These are phyloP conservation scores for Galerina sulciceps DNA, from an alignment of 768 basidiomycete genomes.

Conservation along the genomic window DNA sequence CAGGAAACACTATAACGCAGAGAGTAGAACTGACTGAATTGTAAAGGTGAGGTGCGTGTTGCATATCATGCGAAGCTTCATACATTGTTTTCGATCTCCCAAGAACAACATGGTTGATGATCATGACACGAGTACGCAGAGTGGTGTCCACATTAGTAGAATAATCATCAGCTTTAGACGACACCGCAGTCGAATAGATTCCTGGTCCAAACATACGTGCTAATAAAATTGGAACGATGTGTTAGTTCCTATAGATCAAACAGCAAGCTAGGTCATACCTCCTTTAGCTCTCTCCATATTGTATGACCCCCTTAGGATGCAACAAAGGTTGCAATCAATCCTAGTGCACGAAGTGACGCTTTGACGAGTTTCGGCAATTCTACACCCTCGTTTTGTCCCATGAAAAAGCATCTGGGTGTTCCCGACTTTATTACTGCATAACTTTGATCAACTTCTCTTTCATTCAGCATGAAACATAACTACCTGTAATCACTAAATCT, in stretches of 20 bases:
- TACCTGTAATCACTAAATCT: conserved; percentile 35
- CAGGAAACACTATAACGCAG: not conserved
- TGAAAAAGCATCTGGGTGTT: conserved; percentile 34
- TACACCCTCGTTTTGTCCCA: conserved; percentile 29
- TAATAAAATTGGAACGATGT: not conserved
- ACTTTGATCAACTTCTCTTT: not conserved
- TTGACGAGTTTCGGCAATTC: conserved; percentile 20
- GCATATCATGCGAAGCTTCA: conserved; percentile 28
- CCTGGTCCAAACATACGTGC: conserved; percentile 35
- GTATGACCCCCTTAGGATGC: conserved; percentile 31
- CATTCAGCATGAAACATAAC: not conserved
- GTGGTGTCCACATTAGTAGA: conserved; percentile 13
- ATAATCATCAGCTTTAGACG: conserved; percentile 33
- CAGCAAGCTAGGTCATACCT: conserved; percentile 7
- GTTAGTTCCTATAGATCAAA: not conserved
- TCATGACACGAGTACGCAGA: conserved; percentile 23
- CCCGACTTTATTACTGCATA: conserved; percentile 30
- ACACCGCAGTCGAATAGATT: conserved; percentile 31
- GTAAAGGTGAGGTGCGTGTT: conserved; percentile 31
- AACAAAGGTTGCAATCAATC: conserved; percentile 27
- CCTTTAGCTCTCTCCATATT: conserved; percentile 32
- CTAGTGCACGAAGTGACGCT: conserved; percentile 19
- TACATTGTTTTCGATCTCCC: conserved; percentile 30
- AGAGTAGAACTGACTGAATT: conserved; percentile 25
- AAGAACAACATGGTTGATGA: conserved; percentile 33